Conservation (phyloP, 306 rosid species). For the Pyrus bretschneideri region DNA sequence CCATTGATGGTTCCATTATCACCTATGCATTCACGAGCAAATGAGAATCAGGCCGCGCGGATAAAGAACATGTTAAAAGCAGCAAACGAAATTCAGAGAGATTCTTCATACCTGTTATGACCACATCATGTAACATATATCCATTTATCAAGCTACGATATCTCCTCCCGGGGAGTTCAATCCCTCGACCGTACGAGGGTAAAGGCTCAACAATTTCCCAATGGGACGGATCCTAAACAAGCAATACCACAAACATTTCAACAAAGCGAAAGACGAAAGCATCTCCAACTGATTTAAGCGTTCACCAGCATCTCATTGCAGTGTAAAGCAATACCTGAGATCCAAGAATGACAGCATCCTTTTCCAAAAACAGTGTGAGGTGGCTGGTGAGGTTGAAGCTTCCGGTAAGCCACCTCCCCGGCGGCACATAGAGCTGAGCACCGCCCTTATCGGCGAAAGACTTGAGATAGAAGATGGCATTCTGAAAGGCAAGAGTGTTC, state of each 20-base stretch:
- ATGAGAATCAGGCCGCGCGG: neutral
- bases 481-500: conserved; percentile 90
- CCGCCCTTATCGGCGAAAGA: conserved; percentile 98
- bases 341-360: conserved; percentile 82
- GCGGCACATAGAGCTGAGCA: conserved; percentile 91
- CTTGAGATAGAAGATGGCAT: conserved; percentile 91
- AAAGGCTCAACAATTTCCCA: conserved; percentile 81
- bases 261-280: neutral
- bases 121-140: conserved; percentile 72
- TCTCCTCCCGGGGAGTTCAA: conserved; percentile 77
- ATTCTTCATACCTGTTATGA: conserved; percentile 64
- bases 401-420: conserved; percentile 93
- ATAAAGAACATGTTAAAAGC: neutral
- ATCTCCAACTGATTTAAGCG: neutral
- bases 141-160: conserved; percentile 86
- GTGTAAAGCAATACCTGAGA: conserved; percentile 66
- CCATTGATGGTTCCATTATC: conserved; percentile 90
- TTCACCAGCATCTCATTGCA: neutral
- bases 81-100: neutral
- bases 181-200: conserved; percentile 91
- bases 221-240: conserved; percentile 64
- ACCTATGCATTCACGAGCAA: conserved; percentile 43
- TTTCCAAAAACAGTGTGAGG: conserved; percentile 90
- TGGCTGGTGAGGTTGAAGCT: conserved; percentile 94
- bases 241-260: neutral